A percentile compares a stretch with the other conserved stretches of the same genome.
Evolutionary conservation across 441 rosid genomes (phyloP).

Genomic region (Theobroma grandiflorum): DNA sequence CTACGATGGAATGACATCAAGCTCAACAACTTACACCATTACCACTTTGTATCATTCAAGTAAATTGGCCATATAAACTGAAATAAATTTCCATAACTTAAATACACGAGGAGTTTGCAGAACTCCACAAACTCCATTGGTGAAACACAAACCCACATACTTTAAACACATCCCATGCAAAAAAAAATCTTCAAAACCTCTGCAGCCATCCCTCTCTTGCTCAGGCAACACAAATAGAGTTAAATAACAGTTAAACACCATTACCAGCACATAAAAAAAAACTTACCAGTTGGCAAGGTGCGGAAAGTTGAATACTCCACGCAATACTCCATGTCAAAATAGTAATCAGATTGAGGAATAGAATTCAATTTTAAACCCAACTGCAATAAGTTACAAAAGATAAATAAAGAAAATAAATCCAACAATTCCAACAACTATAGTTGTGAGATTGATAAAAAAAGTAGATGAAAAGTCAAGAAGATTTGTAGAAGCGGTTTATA

Average conservation of each 20-base stretch:
- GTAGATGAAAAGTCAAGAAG: conserved; percentile 7
- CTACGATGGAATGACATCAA: not conserved
- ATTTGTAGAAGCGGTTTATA: conserved; percentile 7
- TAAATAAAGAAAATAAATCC: conserved; percentile 9
- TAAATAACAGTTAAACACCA: conserved; percentile 12
- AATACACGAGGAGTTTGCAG: not conserved
- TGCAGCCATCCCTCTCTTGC: not conserved
- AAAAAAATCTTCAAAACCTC: not conserved
- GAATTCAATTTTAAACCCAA: conserved; percentile 46
- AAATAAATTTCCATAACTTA: too few species aligned
- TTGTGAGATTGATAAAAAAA: conserved; percentile 24
- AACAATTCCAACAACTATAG: conserved; percentile 15
- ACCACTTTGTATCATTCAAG: not conserved
- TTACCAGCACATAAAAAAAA: conserved; percentile 21
- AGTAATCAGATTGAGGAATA: conserved; percentile 56
- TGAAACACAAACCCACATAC: not conserved
- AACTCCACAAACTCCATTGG: not conserved
- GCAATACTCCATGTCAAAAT: conserved; percentile 90
- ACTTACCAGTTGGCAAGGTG: conserved; percentile 62
- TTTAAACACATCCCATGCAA: not conserved
- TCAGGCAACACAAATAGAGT: conserved; percentile 6
- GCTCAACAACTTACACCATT: not conserved
- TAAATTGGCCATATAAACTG: not conserved
- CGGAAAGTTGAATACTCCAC: conserved; percentile 90
- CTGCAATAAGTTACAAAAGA: conserved; percentile 50